Conservation (phyloP, 371 early-diverging fungal species). For the Coemansia sp. region DNA sequence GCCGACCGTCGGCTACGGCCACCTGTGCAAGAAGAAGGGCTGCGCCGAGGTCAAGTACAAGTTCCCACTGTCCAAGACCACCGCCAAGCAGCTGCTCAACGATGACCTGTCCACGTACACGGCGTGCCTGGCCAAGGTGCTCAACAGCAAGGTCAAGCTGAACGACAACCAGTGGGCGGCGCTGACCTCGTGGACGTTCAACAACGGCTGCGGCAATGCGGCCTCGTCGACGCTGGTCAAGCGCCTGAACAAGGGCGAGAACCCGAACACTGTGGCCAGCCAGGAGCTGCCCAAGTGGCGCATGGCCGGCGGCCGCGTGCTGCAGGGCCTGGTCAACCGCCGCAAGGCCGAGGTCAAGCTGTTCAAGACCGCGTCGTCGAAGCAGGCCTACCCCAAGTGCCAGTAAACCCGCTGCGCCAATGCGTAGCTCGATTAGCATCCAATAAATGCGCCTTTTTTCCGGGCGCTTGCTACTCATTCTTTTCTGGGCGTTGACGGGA, state of each 20-base stretch:
- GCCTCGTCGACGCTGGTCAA: slow-evolving; percentile 32
- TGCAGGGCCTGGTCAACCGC: slow-evolving; percentile 38
- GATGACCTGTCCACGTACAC: slow-evolving; percentile 32
- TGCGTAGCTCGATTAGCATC: neutral
- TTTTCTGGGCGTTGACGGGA: too few relatives aligned
- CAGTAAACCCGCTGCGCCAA: neutral
- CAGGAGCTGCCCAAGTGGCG: slow-evolving; percentile 49
- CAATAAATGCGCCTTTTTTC: neutral
- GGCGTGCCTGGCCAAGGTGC: slow-evolving; percentile 24
- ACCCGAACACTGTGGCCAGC: slow-evolving; percentile 32
- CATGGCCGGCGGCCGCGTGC: slow-evolving; percentile 39
- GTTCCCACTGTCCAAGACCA: slow-evolving; percentile 29
- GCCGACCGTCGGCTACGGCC: slow-evolving; percentile 45
- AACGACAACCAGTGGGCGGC: slow-evolving; percentile 48
- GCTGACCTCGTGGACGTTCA: slow-evolving; percentile 44
- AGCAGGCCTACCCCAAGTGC: slow-evolving; percentile 28
- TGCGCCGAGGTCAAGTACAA: slow-evolving; percentile 36
- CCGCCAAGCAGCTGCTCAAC: slow-evolving; percentile 29
- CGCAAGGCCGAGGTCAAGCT: slow-evolving; percentile 43
- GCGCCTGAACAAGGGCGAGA: slow-evolving; percentile 40
- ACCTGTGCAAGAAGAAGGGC: slow-evolving; percentile 25
- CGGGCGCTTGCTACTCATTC: too few relatives aligned
- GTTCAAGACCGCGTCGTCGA: slow-evolving; percentile 31
- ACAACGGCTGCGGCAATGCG: slow-evolving; percentile 38
- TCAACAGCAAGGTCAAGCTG: slow-evolving; percentile 25